Base-by-base conservation (phyloP, 2,329 filamentous ascomycete genomes). In the Fusarium sp. region DNA sequence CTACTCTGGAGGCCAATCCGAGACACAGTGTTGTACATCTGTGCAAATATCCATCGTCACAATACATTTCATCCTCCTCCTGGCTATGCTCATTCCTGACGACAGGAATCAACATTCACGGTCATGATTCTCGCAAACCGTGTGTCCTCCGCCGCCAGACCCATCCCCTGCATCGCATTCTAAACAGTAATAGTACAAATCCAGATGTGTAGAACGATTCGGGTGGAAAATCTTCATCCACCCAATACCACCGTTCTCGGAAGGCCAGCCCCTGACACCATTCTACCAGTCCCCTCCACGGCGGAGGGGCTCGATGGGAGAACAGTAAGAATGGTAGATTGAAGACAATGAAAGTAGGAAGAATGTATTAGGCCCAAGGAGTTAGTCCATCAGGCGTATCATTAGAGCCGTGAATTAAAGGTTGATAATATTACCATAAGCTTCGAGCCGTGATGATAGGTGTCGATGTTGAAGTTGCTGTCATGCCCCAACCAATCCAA, bases 321-420 rank as follows among this genome's bases (percentile, higher is more conserved):
- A 31, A 46, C 36, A n/a, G 31, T 24, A 64, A 49, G 59, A 66
- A 63, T 58, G 55, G 34, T 58, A 73, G 34, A 59, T 51, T 52
- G 56, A 44, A 68, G 46, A 53, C 57, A 63, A 61, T 51, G 68
- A 70, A 62, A 58, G 62, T 59, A 63, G 55, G 20, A 48, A 60
- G 34, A 58, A 65, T 43, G 34, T 66, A 62, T 63, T 66, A 74
- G 36, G 53, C 58, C 65, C 36, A 33, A 56, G 49, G 58, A 59
- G 57, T 64, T 53, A 43, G 33, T 63, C 52, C 55, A 48, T 61
- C 48, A 64, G 66, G 64, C 56, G 58, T 51, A 54, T 71, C 63
- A 69, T 75, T 73, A 74, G 66, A 72, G 55, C 63, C 69, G 45
- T 71, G 58, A 49, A 73, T 68, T 62, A 72, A 69, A 69, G 57